Conservation (phyloP, 1,284 basidiomycete species). For the Schizopora paradoxa region DNA sequence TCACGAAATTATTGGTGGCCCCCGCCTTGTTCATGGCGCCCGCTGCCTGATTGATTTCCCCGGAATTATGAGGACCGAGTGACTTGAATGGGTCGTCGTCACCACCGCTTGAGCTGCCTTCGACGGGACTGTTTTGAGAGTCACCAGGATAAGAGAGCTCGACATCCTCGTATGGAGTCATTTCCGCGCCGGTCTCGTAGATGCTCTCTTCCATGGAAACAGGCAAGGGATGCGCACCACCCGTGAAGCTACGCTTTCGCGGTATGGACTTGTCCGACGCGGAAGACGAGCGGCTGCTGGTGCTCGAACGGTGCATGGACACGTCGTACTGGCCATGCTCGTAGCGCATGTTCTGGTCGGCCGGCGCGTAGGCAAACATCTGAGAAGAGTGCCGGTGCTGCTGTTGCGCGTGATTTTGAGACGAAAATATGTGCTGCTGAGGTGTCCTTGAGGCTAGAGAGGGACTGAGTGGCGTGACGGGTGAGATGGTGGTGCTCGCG, state of each 20-base stretch:
- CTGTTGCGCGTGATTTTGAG: constrained; percentile 22
- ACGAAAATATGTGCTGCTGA: constrained; percentile 20
- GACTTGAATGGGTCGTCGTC: constrained; percentile 14
- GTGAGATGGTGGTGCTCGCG: constrained; percentile 36
- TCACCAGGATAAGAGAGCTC: constrained; percentile 37
- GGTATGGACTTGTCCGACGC: constrained; percentile 47
- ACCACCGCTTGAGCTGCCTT: constrained; percentile 46
- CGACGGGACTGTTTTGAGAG: constrained; percentile 45
- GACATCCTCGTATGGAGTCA: constrained; percentile 40
- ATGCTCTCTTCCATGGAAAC: constrained; percentile 6
- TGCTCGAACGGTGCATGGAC: constrained; percentile 13
- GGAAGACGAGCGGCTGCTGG: constrained; percentile 30
- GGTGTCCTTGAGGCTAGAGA: constrained; percentile 31
- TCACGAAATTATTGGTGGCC: constrained; percentile 77
- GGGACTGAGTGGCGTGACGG: constrained; percentile 55
- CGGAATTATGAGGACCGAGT: constrained; percentile 10
- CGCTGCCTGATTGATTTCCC: constrained; percentile 31
- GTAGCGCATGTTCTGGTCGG: constrained; percentile 11
- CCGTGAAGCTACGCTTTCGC: constrained; percentile 56
- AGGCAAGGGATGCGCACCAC: neutral
- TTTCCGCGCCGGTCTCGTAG: constrained; percentile 17
- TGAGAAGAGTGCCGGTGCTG: constrained; percentile 1
- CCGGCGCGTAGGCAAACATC: constrained; percentile 15
- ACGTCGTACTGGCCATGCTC: constrained; percentile 1
- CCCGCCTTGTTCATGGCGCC: constrained; percentile 58